These are phyloP conservation scores for Halophytophthora polymorphica DNA, from an alignment of 352 stramenopile species.

Conservation along the genomic window DNA sequence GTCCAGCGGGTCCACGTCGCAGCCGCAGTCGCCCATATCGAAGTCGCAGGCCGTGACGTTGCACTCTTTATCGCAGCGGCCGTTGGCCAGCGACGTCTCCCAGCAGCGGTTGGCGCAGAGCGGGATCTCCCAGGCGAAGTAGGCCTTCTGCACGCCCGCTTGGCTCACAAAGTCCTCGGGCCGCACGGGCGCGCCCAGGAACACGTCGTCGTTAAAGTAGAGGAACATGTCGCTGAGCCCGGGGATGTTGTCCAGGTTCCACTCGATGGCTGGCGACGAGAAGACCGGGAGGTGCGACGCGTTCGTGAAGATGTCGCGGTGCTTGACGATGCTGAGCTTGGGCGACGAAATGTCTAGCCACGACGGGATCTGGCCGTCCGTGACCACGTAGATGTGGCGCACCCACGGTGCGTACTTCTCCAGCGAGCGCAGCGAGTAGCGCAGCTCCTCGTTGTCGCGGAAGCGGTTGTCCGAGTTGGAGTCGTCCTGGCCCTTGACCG, in stretches of 20 bases:
- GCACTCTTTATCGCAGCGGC: slow-evolving; percentile 86
- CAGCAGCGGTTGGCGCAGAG: slow-evolving; percentile 82
- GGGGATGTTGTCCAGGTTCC: slow-evolving; percentile 92
- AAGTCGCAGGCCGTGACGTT: slow-evolving; percentile 89
- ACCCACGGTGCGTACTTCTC: slow-evolving; percentile 96
- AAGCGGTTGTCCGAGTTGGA: slow-evolving; percentile 90
- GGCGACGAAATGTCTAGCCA: slow-evolving; percentile 89
- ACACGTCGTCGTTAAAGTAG: slow-evolving; percentile 97
- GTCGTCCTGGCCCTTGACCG: slow-evolving; percentile 62
- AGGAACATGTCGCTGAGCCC: slow-evolving; percentile 91
- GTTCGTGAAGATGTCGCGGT: slow-evolving; percentile 91
- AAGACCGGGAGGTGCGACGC: slow-evolving; percentile 90
- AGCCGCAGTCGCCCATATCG: slow-evolving; percentile 93
- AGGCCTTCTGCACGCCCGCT: slow-evolving; percentile 86
- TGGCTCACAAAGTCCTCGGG: slow-evolving; percentile 92
- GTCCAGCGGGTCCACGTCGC: slow-evolving; percentile 48
- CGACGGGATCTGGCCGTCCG: slow-evolving; percentile 91
- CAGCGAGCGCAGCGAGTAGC: slow-evolving; percentile 90
- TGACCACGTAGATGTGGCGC: slow-evolving; percentile 93
- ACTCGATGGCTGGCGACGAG: slow-evolving; percentile 92
- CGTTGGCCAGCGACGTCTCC: slow-evolving; percentile 76
- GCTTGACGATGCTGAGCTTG: slow-evolving; percentile 85
- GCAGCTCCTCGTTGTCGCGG: slow-evolving; percentile 93
- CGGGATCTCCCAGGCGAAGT: slow-evolving; percentile 92
- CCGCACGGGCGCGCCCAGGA: slow-evolving; percentile 83